Evolutionary conservation across 805 yeast genomes (phyloP), one percentile per base, ranked within the genome.

Genomic region (Komagataella phaffii): DNA sequence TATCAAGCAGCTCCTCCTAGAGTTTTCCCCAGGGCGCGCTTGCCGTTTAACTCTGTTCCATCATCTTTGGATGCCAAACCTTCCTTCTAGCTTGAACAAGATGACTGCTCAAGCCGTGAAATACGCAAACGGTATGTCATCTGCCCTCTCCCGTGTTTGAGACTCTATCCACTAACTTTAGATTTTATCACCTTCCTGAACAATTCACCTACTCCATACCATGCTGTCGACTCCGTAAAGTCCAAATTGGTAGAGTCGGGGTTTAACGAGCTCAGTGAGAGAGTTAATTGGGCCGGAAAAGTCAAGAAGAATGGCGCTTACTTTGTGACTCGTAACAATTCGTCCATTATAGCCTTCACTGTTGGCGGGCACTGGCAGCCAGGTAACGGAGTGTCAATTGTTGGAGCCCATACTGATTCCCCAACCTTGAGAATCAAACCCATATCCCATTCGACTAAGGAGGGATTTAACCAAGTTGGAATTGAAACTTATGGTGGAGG

Each of bases 401-500:
- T 90, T 43, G 99, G 98, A 17, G 96, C 96, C 1, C 99, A 91
- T 66, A 90, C 97, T 0, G 99, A 91, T 65, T 86, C 96, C 3
- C 98, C 98, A 8, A 81, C 88, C 36, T 72, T 91, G 57, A 77
- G 95, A 62, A 79, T 91, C 57, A 93, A 91, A 68, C 99, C 99
- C 10, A 72, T 85, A 30, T 85, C 96, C 21, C 80, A 82, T 61
- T 79, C 77, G 57, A 65, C 70, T 8, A 69, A 73, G 17, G 90
- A 86, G 59, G 95, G 95, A 1, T 91, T 81, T 60, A 75, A 80
- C 52, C 96, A 90, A 64, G 80, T 93, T 17, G 98, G 96, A 44
- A 95, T 93, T 7, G 98, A 93, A 66, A 79, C 83, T 49, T 91
- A 91, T 61, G 98, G 99, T 52, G 98, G 98, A 43, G 93, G 96